Percentiles rank a stretch among this genome's conserved stretches.
These are phyloP conservation scores for Plasmodium vinckei DNA, from an alignment of 169 alveolate genomes.

Conservation along the genomic window DNA sequence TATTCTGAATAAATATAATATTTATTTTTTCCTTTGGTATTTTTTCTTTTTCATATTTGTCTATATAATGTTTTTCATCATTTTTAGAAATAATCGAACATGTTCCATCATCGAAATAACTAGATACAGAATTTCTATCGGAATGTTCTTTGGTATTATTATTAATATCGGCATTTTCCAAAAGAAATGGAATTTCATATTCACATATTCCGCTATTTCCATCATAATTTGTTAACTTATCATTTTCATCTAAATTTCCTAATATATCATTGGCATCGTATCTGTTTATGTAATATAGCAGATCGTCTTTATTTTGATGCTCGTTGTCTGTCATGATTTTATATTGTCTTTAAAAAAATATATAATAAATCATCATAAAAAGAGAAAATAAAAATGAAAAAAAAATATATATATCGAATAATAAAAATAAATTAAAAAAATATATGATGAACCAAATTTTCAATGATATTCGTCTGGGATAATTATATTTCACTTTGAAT, in stretches of 20 bases:
- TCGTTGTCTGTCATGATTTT: constrained; percentile 27
- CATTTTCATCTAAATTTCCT: constrained; percentile 36
- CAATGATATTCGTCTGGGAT: too few species aligned
- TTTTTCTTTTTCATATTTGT: constrained; percentile 22
- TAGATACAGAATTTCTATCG: constrained; percentile 31
- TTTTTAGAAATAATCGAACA: constrained; percentile 43
- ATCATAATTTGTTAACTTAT: not conserved
- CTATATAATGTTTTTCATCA: constrained; percentile 26
- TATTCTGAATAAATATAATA: constrained; percentile 46
- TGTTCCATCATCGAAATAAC: constrained; percentile 67
- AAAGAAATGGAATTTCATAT: constrained; percentile 38
- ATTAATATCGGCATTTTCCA: constrained; percentile 20
- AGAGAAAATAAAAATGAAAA: not conserved
- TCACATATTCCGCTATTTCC: constrained; percentile 25
- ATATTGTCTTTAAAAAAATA: constrained; percentile 6
- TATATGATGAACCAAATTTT: too few species aligned
- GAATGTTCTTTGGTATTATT: constrained; percentile 25
- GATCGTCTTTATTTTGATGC: constrained; percentile 6
- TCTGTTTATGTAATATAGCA: constrained; percentile 32
- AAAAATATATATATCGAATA: not conserved
- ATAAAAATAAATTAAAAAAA: too few species aligned
- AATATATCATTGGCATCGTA: constrained; percentile 33
- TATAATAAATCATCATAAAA: not conserved
- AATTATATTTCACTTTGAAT: too few species aligned
- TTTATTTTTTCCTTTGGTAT: constrained; percentile 56